Evolutionary conservation across 305 asterid genomes (phyloP), one percentile per base, ranked within the genome.

Genomic region (Fraxinus sp.): DNA sequence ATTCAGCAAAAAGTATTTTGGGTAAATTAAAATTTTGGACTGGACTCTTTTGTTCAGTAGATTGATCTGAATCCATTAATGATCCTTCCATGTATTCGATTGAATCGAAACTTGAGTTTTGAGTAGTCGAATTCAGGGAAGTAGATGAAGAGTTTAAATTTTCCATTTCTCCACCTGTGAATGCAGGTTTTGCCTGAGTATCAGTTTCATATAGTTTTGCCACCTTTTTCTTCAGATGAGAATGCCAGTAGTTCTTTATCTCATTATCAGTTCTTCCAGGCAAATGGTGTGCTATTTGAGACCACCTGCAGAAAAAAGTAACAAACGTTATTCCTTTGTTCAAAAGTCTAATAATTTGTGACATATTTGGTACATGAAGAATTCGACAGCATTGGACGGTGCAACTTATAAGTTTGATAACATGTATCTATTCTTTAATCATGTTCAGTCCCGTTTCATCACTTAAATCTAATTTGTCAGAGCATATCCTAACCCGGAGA

Each of bases 181-280:
- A 24, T 30, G 35, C 89, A 3, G 77, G 78, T 18, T 85, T 70
- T 43, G 13, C 74, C 6, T 22, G 86, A 74, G 84, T 49, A 80
- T 85, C 88, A 32, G 75, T 41, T 82, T 85, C 80, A 14, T 14
- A 86, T 55, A 32, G 74, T 80, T 88, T 91, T 7, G 88, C 66
- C 0, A 85, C 90, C 77, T 89, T 82, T 84, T 90, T 93, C 93
- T 95, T 95, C 4, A 95, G 91, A 86, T 91, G 86, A 49, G 98
- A 93, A 82, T 95, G 98, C 98, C 98, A 95, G 75, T 91, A 81
- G 75, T 95, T 95, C 77, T 95, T 95, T 43, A 93, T 91, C 87
- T 93, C 98, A 11, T 95, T 95, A 43, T 95, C 98, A 0, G 95
- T 92, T 85, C 98, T 89, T 88, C 98, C 98, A 0, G 93, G 91